Conservation (phyloP, 495 filamentous ascomycete genomes). For the Ascodesmis nigricans region DNA sequence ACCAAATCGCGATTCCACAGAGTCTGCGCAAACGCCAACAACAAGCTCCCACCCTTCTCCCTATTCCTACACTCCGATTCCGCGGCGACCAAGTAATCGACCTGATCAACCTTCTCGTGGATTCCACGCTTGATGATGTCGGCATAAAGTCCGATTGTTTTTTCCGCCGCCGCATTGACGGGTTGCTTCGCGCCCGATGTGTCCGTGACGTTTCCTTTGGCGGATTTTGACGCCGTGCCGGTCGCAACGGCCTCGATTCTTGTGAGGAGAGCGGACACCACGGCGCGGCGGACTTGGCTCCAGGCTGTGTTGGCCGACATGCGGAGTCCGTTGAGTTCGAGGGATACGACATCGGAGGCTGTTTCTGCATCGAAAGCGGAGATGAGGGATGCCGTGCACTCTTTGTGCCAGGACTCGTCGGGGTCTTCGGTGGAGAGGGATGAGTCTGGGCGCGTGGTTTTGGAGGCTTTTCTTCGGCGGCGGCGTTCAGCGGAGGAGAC, state of each 20-base stretch:
- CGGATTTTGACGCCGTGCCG: slow-evolving; percentile 23
- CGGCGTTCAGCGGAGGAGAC: slow-evolving; percentile 21
- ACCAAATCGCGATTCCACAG: slow-evolving; percentile 61
- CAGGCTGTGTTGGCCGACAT: slow-evolving; percentile 79
- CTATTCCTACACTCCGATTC: slow-evolving; percentile 52
- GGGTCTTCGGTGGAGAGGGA: slow-evolving; percentile 33
- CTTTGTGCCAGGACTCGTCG: slow-evolving; percentile 56
- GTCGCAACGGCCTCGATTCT: slow-evolving; percentile 53
- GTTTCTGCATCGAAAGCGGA: slow-evolving; percentile 54
- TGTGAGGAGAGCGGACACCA: slow-evolving; percentile 65
- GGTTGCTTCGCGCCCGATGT: too few species aligned
- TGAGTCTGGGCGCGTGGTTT: slow-evolving; percentile 17
- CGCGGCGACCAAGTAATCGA: slow-evolving; percentile 59
- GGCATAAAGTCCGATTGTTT: slow-evolving; percentile 27
- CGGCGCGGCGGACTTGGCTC: slow-evolving; percentile 61
- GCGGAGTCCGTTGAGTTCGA: slow-evolving; percentile 75
- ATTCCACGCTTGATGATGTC: slow-evolving; percentile 27
- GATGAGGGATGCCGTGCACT: slow-evolving; percentile 63
- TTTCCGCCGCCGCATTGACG: slow-evolving; percentile 39
- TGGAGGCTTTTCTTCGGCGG: slow-evolving; percentile 28
- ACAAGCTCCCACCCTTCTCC: slow-evolving; percentile 33
- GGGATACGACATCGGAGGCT: slow-evolving; percentile 61
- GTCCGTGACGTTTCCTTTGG: slow-evolving; percentile 31
- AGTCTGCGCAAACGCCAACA: slow-evolving; percentile 55
- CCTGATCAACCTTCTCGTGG: slow-evolving; percentile 46